phyloP scores from a whole-genome alignment of 768 basidiomycete species.

The Pholiota conissans region DNA sequence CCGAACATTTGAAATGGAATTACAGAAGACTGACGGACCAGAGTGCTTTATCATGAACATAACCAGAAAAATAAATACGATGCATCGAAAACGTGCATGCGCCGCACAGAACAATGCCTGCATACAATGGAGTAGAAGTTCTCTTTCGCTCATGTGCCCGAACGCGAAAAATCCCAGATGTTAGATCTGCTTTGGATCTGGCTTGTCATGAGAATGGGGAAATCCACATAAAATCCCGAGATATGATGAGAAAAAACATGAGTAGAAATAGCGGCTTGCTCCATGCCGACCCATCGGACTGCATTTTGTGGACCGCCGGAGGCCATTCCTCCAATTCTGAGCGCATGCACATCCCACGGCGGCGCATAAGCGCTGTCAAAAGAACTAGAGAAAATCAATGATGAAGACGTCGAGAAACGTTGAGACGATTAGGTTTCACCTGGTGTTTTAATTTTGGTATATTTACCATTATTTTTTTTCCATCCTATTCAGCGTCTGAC shows the following conservation, averaged over 20 bases:
- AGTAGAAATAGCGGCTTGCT: neutral
- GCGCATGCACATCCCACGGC: neutral
- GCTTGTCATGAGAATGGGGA: neutral
- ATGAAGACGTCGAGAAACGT: neutral
- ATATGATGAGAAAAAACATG: slow-evolving; percentile 1
- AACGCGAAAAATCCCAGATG: neutral
- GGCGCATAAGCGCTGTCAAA: slow-evolving; percentile 4
- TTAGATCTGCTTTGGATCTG: neutral
- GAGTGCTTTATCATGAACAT: neutral
- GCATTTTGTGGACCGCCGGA: neutral
- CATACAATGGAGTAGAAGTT: neutral
- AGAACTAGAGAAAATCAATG: neutral
- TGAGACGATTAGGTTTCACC: neutral
- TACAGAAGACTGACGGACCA: neutral
- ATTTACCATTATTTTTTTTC: neutral
- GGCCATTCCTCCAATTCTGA: neutral
- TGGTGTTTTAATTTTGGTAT: neutral
- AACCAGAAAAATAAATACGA: neutral
- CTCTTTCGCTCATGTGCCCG: neutral
- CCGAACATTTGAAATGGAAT: neutral
- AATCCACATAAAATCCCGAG: slow-evolving; percentile 4
- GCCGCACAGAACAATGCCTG: neutral
- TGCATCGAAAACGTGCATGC: neutral
- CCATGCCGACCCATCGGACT: neutral
- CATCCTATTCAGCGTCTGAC: neutral